Conservation (phyloP, 2,329 filamentous ascomycete genomes). For the Aspergillus sp. region DNA sequence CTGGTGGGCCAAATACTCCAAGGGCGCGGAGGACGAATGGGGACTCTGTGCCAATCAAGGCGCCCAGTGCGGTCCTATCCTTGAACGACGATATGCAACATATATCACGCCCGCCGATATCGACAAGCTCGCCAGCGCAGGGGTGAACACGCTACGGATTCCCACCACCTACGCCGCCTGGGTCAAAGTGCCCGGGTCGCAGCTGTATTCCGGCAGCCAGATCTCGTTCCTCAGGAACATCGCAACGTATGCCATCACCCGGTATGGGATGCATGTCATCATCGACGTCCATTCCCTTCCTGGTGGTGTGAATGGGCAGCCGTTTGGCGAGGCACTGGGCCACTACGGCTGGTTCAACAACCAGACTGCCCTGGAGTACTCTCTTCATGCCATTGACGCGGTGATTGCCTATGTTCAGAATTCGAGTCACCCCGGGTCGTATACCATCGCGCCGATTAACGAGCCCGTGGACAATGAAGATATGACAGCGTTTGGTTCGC, state of each 20-base stretch:
- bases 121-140: constrained; percentile 11
- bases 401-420: constrained; percentile 19
- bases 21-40: constrained; percentile 25
- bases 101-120: constrained; percentile 16
- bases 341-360: constrained; percentile 27
- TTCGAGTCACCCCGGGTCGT: constrained; percentile 18
- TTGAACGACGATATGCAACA: constrained; percentile 18
- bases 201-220: constrained; percentile 25
- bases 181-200: constrained; percentile 24
- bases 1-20: constrained; percentile 21
- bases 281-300: constrained; percentile 28
- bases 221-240: constrained; percentile 18
- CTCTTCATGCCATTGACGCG: constrained; percentile 19
- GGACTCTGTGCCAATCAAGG: constrained; percentile 15
- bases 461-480: constrained; percentile 24
- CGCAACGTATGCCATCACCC: constrained; percentile 21
- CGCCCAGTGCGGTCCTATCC: constrained; percentile 10
- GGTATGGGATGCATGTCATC: constrained; percentile 25
- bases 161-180: constrained; percentile 19
- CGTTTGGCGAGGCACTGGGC: constrained; percentile 23
- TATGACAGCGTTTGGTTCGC: constrained; percentile 23
- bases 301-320: constrained; percentile 24
- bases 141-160: constrained; percentile 15
- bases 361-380: constrained; percentile 22
- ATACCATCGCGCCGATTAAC: constrained; percentile 26